Evolutionary conservation across 768 basidiomycete genomes (phyloP).

Genomic region (Lentinula sp.): DNA sequence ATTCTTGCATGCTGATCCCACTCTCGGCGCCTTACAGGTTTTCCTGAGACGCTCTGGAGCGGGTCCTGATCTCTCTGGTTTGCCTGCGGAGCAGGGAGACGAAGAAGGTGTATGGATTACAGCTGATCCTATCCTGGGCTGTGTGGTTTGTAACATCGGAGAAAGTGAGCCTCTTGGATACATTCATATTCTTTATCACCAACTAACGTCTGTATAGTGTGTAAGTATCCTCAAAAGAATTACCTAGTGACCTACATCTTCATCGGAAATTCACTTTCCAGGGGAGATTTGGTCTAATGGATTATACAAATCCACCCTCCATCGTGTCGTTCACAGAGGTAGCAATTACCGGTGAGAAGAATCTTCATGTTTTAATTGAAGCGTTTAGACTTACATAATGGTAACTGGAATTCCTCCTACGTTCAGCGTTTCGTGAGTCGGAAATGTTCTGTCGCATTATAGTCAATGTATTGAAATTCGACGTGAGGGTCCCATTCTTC

Average conservation of each 20-base stretch:
- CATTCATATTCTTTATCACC: not conserved
- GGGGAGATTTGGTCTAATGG: conserved; percentile 92
- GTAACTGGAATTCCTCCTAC: not conserved
- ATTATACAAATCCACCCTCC: conserved; percentile 83
- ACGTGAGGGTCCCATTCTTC: conserved; percentile 81
- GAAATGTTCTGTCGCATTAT: not conserved
- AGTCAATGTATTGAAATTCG: not conserved
- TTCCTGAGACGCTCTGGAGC: conserved; percentile 45
- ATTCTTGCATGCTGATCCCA: conserved; percentile 83
- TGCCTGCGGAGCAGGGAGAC: conserved; percentile 46
- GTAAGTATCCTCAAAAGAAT: not conserved
- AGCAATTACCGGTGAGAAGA: conserved; percentile 56
- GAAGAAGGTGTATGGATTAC: conserved; percentile 72
- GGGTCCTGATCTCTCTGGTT: conserved; percentile 22
- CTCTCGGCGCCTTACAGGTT: conserved; percentile 76
- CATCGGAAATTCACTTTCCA: conserved; percentile 38
- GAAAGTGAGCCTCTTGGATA: conserved; percentile 53
- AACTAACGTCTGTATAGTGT: not conserved
- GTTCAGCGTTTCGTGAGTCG: conserved; percentile 63
- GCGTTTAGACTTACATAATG: no score
- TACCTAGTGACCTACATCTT: not conserved
- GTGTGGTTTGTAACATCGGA: conserved; percentile 88
- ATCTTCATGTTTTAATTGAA: not conserved
- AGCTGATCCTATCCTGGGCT: conserved; percentile 78
- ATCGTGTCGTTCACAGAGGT: conserved; percentile 76